Evolutionary conservation across 1,284 basidiomycete species (phyloP).

Genomic region (Ustilago nuda): DNA sequence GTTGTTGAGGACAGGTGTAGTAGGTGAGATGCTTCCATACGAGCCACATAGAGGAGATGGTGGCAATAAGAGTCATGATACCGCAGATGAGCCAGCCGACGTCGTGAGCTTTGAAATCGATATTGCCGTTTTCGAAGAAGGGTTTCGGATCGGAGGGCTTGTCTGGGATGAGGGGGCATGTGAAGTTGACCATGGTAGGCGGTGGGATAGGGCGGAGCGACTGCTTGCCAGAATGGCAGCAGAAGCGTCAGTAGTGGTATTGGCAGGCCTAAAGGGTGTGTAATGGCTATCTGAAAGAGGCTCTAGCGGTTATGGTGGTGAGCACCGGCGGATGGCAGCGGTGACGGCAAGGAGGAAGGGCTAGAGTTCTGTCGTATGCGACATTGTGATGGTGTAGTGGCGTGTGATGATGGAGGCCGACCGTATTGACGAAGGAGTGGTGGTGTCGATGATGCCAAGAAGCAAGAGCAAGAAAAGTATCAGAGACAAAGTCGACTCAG

Average conservation of each 20-base stretch:
- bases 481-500: not conserved
- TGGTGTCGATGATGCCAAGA: not conserved
- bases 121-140: conserved; percentile 75
- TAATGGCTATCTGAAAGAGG: not conserved
- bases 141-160: conserved; percentile 68
- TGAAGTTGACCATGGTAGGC: conserved; percentile 48
- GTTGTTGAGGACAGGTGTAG: conserved; percentile 76
- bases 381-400: not conserved
- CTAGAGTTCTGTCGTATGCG: not conserved
- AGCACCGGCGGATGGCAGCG: not conserved
- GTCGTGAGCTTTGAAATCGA: conserved; percentile 73
- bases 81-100: conserved; percentile 80
- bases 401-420: not conserved
- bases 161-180: conserved; percentile 49
- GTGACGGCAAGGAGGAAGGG: not conserved
- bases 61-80: conserved; percentile 71
- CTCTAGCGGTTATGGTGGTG: not conserved
- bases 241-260: not conserved
- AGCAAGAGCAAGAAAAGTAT: not conserved
- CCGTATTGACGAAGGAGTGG: not conserved
- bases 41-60: conserved; percentile 45
- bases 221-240: conserved; percentile 5
- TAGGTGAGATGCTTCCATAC: conserved; percentile 74
- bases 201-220: not conserved
- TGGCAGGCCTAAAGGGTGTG: not conserved